Base-by-base conservation (phyloP, 2,329 filamentous ascomycete genomes). In the Alternaria dauci region DNA sequence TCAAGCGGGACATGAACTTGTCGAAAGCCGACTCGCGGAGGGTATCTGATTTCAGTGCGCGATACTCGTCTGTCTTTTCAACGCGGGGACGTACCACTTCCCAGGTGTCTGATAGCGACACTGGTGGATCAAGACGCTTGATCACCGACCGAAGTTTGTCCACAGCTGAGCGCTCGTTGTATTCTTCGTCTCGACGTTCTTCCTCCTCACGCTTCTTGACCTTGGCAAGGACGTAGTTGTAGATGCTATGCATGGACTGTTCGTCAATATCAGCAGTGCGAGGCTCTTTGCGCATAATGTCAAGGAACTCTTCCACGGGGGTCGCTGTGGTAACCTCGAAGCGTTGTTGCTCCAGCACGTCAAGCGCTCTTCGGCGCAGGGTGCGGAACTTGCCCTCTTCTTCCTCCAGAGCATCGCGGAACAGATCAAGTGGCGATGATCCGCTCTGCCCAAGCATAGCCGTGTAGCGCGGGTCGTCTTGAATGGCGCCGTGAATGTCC, bases 331-430 rank as follows among this genome's bases (percentile, higher is more conserved):
- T 93, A 72, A 98, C 88, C 79, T 97, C 94, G 85, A 93, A 97
- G 73, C 90, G 92, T 83, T 92, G 91, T 81, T 97, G 93, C 91
- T 96, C 92, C 69, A 97, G 85, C 68, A 95, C 92, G 80, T 97
- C 93, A 66, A 95, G 83, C 39, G 96, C 91, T 74, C 93, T 89
- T 75, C 95, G 96, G 62, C 92, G 86, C 50, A 90, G 89, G 51
- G 88, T 89, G 62, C 94, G 90, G 48, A 97, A 83, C n/a, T 90
- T 89, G 59, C 91, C 88, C 74, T 99, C 94, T 78, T 98, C 93
- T 77, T 97, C 93, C 77, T 98, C 95, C 26, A 98, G 86, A 48
- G 94, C 84, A 76, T 99, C 95, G 93, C 94, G 97, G 82, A 99
- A 98, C 7, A 99, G 84, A 72, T 98, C 93, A 66, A 97, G 85